phyloP scores from a whole-genome alignment of 208 protist genomes.

The Acanthamoeba lenticulata region DNA sequence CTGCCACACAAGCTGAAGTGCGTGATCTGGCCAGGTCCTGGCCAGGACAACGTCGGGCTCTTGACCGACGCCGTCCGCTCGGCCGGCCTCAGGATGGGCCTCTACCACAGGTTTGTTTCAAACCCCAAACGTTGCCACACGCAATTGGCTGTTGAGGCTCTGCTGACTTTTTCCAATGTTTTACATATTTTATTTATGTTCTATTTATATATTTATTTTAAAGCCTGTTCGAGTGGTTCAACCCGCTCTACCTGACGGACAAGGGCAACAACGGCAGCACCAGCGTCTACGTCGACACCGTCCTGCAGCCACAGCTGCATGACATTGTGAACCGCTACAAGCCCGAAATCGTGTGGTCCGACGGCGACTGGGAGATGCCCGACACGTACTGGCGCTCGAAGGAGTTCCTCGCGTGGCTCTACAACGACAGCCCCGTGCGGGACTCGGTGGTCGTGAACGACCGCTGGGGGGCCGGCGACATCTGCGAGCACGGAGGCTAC shows the following conservation, averaged over 20 bases:
- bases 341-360: conserved; percentile 70
- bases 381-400: conserved; percentile 74
- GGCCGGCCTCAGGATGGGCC: conserved; percentile 70
- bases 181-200: neutral
- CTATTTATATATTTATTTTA: neutral
- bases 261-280: neutral
- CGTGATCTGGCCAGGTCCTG: conserved; percentile 9
- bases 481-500: conserved; percentile 62
- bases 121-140: too few relatives aligned
- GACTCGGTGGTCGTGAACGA: conserved; percentile 79
- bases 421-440: conserved; percentile 71
- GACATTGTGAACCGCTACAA: conserved; percentile 80
- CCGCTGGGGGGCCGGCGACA: conserved; percentile 70
- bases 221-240: conserved; percentile 72
- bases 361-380: conserved; percentile 66
- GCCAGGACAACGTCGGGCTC: conserved; percentile 11
- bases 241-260: conserved; percentile 74
- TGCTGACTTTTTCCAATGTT: neutral
- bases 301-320: conserved; percentile 72
- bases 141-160: too few relatives aligned
- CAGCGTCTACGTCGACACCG: conserved; percentile 49
- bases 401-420: conserved; percentile 81
- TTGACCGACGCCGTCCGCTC: conserved; percentile 61
- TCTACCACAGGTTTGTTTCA: conserved; percentile 77
- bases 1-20: neutral